These are phyloP conservation scores for Elongisporangium senticosum DNA, from an alignment of 352 stramenopile genomes.

Conservation along the genomic window DNA sequence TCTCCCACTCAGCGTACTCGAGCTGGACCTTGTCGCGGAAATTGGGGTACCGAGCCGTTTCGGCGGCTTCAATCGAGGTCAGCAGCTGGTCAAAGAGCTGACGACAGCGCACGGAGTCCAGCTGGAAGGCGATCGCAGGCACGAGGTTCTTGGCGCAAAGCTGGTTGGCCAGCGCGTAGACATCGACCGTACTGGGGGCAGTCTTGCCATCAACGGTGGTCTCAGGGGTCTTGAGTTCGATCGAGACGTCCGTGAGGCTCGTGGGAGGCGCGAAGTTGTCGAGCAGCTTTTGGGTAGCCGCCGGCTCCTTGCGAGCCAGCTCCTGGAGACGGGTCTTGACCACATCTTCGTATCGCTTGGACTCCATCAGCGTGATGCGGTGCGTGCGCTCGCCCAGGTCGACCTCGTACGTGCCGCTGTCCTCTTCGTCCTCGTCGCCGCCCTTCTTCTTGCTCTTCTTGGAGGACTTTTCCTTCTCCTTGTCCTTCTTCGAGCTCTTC, in stretches of 20 bases:
- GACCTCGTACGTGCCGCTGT: constrained; percentile 55
- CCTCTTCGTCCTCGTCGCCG: constrained; percentile 56
- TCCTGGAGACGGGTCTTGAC: constrained; percentile 91
- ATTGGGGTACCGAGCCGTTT: constrained; percentile 72
- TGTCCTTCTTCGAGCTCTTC: constrained; percentile 40
- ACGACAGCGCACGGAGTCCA: constrained; percentile 84
- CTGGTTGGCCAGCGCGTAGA: constrained; percentile 67
- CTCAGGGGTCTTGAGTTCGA: constrained; percentile 46
- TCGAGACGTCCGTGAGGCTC: constrained; percentile 55
- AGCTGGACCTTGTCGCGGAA: constrained; percentile 93
- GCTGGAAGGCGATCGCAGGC: constrained; percentile 84
- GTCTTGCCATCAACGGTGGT: constrained; percentile 53
- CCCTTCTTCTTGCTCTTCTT: constrained; percentile 69
- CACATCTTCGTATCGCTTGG: constrained; percentile 96
- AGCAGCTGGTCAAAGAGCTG: constrained; percentile 83
- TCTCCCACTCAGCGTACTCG: constrained; percentile 86
- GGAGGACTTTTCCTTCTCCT: constrained; percentile 43
- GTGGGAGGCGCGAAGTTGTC: constrained; percentile 70
- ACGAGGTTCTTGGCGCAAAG: constrained; percentile 55
- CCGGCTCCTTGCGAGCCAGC: constrained; percentile 86
- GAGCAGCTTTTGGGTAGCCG: constrained; percentile 80
- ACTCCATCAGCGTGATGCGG: constrained; percentile 96
- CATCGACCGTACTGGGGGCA: constrained; percentile 52
- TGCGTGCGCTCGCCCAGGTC: constrained; percentile 76
- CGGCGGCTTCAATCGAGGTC: constrained; percentile 62